Percentiles rank a stretch among this genome's conserved stretches.
Conservation (phyloP, 2,329 filamentous ascomycete genomes). For the Fusarium clavum region DNA sequence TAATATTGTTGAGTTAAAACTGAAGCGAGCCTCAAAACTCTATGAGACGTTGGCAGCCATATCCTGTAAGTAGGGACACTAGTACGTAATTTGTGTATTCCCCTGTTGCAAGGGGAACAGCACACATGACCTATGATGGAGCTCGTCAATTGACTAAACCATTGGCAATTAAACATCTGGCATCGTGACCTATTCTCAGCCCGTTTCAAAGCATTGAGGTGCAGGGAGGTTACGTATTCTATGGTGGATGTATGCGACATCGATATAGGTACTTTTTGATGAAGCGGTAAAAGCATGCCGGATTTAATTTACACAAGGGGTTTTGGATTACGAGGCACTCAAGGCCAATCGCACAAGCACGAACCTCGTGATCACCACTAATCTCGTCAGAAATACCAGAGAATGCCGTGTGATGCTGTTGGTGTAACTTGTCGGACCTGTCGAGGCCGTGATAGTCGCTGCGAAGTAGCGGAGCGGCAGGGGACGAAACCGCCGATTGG, state of each 20-base stretch:
- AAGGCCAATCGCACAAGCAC: slow-evolving; percentile 6
- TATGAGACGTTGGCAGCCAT: slow-evolving; percentile 17
- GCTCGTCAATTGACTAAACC: slow-evolving; percentile 35
- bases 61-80: slow-evolving; percentile 32
- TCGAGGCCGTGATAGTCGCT: slow-evolving; percentile 17
- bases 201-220: slow-evolving; percentile 16
- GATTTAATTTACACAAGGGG: slow-evolving; percentile 19
- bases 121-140: slow-evolving; percentile 45
- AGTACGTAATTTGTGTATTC: slow-evolving; percentile 44
- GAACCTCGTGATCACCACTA: slow-evolving; percentile 28
- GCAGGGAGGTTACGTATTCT: slow-evolving; percentile 25
- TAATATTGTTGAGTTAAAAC: slow-evolving; percentile 20
- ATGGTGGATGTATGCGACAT: slow-evolving; percentile 1
- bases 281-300: slow-evolving; percentile 31
- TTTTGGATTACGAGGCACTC: slow-evolving; percentile 28
- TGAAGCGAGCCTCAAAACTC: slow-evolving; percentile 16
- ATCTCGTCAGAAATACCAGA: slow-evolving; percentile 16
- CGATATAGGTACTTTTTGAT: background rate
- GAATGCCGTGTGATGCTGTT: slow-evolving; percentile 12
- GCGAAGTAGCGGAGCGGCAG: slow-evolving; percentile 6
- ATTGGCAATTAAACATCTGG: slow-evolving; percentile 46
- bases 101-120: slow-evolving; percentile 34
- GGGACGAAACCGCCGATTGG: slow-evolving; percentile 39
- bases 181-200: slow-evolving; percentile 43
- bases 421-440: slow-evolving; percentile 19